Conservation (phyloP, 1,139 yeast genomes). For the Hansenula sp. region DNA sequence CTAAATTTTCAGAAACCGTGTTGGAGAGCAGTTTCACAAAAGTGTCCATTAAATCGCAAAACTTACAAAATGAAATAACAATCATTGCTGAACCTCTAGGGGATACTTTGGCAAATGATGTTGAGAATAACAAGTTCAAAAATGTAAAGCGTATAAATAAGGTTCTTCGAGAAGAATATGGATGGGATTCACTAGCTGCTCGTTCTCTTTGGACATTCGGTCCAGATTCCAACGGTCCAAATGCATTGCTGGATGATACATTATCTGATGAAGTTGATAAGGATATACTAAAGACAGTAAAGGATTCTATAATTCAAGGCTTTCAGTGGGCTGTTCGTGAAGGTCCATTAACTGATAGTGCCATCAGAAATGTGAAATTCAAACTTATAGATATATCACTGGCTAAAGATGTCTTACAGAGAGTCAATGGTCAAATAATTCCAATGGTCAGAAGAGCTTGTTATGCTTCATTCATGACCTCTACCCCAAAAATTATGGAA, state of each 20-base stretch:
- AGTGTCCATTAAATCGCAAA: conserved; percentile 54
- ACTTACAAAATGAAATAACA: conserved; percentile 56
- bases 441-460: conserved; percentile 86
- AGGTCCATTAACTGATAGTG: conserved; percentile 91
- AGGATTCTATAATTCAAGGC: conserved; percentile 64
- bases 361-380: conserved; percentile 68
- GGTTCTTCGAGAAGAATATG: conserved; percentile 51
- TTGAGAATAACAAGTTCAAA: conserved; percentile 48
- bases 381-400: conserved; percentile 61
- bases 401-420: conserved; percentile 42
- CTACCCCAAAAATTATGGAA: conserved; percentile 77
- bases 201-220: conserved; percentile 83
- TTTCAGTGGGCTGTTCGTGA: conserved; percentile 81
- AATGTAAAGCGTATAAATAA: conserved; percentile 40
- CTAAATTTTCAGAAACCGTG: conserved; percentile 78
- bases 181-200: conserved; percentile 84
- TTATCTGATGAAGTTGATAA: conserved; percentile 69
- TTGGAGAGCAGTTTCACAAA: conserved; percentile 63
- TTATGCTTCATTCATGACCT: conserved; percentile 74
- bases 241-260: conserved; percentile 74
- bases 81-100: conserved; percentile 77
- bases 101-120: conserved; percentile 49
- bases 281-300: conserved; percentile 39
- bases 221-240: conserved; percentile 51
- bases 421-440: conserved; percentile 72